Base-by-base conservation (phyloP, 2,329 filamentous ascomycete species). In the Whalleya microplaca region DNA sequence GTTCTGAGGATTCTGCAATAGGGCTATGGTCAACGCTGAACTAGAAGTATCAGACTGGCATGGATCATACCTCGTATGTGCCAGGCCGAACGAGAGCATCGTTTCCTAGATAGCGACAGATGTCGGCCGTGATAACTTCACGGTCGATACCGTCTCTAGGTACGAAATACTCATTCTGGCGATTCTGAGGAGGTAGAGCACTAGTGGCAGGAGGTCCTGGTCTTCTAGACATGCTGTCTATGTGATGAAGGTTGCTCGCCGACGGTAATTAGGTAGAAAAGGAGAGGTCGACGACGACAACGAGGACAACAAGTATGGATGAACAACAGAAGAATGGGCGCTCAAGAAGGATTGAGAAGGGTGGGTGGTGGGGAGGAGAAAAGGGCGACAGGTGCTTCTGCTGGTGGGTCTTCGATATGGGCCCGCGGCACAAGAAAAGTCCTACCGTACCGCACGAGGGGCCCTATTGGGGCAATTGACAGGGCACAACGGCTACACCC, bases 91-190 rank as follows among this genome's bases (percentile, higher is more conserved):
- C 89, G 68, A 91, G 82, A 65, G 90, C 90, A 79, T 93, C 90
- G 73, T 91, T 91, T 69, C 90, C 90, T 66, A 93, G 82, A 73
- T 92, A 93, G 71, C 89, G 88, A 78, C 90, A 92, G 64, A 93
- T 91, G 73, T 93, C 90, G 71, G 89, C 87, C 62, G 90, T 91
- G 75, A 93, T 92, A 68, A 93, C 90, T 75, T 93, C 89, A 67
- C 89, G 86, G 73, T 90, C 89, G 74, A 93, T 93, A 71, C 90
- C 89, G 74, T 92, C 88, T 69, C 88, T 85, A 45, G 88, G 87
- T 53, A 92, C 86, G 73, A 92, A 92, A 73, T 92, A 92, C 76
- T 92, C 88, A 75, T 91, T 91, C 72, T 89, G 84, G 58, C 84
- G 82, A 61, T 72, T 71, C 55, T 76, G 74, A 53, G 78, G 72